These are phyloP conservation scores for Gastrolobium villosum DNA, from an alignment of 306 rosid genomes.

Conservation along the genomic window DNA sequence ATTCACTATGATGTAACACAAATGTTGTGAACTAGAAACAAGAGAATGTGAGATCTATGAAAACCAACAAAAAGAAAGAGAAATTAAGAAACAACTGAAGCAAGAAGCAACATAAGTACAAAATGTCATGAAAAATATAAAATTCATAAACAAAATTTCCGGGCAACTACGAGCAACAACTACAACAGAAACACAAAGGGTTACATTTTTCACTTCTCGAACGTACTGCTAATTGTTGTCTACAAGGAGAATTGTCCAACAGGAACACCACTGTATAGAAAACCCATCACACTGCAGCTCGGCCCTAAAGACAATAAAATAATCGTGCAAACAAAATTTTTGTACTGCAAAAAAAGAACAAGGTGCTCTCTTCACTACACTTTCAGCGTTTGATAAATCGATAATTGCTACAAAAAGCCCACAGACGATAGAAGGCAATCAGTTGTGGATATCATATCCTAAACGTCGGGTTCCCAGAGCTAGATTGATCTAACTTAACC, in stretches of 20 bases:
- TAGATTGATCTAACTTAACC: constrained; percentile 59
- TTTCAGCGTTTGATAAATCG: constrained; percentile 45
- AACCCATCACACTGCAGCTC: constrained; percentile 43
- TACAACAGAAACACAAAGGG: constrained; percentile 43
- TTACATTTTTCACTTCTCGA: constrained; percentile 23
- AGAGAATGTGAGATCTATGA: too few species aligned
- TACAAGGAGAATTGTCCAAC: constrained; percentile 38
- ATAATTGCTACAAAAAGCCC: constrained; percentile 43
- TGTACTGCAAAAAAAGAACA: background rate
- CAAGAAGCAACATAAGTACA: background rate
- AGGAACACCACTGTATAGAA: constrained; percentile 18
- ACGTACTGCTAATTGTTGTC: constrained; percentile 9
- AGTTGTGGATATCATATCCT: constrained; percentile 52
- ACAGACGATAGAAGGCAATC: background rate
- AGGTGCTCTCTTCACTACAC: constrained; percentile 45
- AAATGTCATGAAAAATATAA: background rate
- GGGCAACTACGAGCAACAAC: too few species aligned
- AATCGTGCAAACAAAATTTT: constrained; percentile 38
- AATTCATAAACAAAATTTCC: constrained; percentile 51
- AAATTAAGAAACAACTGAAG: too few species aligned
- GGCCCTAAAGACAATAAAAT: constrained; percentile 35
- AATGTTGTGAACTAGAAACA: too few species aligned
- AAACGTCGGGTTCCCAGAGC: constrained; percentile 74
- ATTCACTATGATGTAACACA: too few species aligned
- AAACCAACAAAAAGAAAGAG: too few species aligned